Evolutionary conservation across 2,329 filamentous ascomycete genomes (phyloP).

Genomic region (Colletotrichum spaethianum): DNA sequence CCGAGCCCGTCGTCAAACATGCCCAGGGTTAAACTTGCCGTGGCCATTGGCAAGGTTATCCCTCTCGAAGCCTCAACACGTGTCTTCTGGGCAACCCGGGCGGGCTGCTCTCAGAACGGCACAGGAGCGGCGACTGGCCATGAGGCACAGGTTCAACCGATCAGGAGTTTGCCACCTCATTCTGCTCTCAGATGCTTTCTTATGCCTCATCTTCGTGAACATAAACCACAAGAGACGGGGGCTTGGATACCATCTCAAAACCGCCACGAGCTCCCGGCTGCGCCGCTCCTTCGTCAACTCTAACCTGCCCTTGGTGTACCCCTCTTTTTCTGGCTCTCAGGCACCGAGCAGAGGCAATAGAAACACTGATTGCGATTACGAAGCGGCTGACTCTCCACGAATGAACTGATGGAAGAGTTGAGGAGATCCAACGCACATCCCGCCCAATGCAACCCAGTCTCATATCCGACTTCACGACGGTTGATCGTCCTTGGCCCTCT

Average conservation of each 20-base stretch:
- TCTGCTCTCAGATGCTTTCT: neutral
- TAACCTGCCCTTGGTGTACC: neutral
- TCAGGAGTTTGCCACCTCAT: neutral
- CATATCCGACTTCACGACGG: neutral
- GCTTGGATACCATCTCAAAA: neutral
- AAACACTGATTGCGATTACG: neutral
- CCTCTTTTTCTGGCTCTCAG: neutral
- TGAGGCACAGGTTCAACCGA: neutral
- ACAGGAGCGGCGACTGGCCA: neutral
- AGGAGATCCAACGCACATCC: neutral
- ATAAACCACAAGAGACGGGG: neutral
- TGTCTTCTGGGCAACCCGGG: neutral
- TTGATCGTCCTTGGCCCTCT: neutral
- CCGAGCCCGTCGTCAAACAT: slow-evolving; percentile 26
- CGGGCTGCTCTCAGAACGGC: neutral
- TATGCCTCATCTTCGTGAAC: neutral
- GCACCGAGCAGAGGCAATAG: neutral
- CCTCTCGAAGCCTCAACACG: neutral
- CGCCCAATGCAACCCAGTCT: neutral
- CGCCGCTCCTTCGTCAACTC: neutral
- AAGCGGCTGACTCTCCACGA: neutral
- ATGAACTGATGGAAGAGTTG: neutral
- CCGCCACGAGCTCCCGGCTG: neutral
- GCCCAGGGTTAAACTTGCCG: slow-evolving; percentile 14
- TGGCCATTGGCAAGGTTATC: neutral